Evolutionary conservation across 768 basidiomycete genomes (phyloP), one percentile per base, ranked within the genome.

Genomic region (Ramaria sp.): DNA sequence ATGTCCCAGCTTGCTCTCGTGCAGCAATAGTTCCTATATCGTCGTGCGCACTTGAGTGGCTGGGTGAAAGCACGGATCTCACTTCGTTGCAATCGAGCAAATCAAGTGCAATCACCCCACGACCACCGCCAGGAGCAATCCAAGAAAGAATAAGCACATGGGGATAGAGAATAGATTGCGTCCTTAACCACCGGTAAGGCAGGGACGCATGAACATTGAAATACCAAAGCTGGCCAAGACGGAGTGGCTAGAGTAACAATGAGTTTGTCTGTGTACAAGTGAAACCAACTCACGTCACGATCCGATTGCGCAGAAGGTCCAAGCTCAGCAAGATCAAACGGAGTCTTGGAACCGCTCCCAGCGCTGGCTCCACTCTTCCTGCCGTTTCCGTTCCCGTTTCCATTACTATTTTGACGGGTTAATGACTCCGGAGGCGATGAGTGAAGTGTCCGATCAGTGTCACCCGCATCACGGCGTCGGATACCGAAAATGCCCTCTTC

Each of bases 1-100:
- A 63, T 63, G 74, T 68, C 12, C 58, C 54, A 16, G 52, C 50
- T 64, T 89, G 84, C 51, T 73, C 67, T 55, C 73, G 71, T 1
- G 91, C 92, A 13, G 92, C 90, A 25, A 85, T 73, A 7, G 87
- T 90, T 0, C 93, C 93, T 5, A 94, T 82, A 63, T 95, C 93
- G 56, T 88, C 91, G 32, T 76, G 73, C 0, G 90, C 88, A 51
- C 77, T 78, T 0, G 87, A 85, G 62, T 94, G 90, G 22, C 75
- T 80, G 0, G 89, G 88, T 2, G 83, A 87, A 34, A 86, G 85
- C 0, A 87, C 85, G 5, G 83, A 85, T 52, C 88, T 83, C 3
- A 94, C 89, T 64, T 84, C 86, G 8, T 78, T 84, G 64, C 91
- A 94, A 64, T 91, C 91, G 44, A 92, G 67, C 1, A 96, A 66